Percentiles rank a stretch among this genome's conserved stretches.
Conservation (phyloP, 805 yeast species). For the Schwanniomyces occidentalis region DNA sequence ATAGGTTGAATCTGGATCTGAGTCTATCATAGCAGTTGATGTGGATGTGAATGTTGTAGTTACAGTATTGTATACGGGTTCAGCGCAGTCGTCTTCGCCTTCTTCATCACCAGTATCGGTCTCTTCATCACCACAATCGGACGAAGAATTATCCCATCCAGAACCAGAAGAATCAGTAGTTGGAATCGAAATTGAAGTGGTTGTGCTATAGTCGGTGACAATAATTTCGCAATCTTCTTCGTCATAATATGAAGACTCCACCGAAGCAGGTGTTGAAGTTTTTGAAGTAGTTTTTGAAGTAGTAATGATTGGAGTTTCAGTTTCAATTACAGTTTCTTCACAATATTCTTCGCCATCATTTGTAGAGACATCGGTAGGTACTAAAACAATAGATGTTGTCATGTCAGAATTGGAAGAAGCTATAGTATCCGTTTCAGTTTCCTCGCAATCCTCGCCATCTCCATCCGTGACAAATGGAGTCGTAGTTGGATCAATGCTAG, state of each 20-base stretch:
- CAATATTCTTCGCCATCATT: constrained; percentile 10
- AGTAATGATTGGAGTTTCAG: background rate
- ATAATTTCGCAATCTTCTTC: constrained; percentile 9
- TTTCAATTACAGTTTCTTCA: constrained; percentile 11
- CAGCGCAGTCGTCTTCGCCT: background rate
- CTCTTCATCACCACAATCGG: background rate
- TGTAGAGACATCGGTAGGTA: background rate
- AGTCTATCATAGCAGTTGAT: no score
- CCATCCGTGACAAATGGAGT: no score
- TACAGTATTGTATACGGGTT: background rate
- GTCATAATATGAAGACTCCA: constrained; percentile 3
- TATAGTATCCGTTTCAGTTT: constrained; percentile 1
- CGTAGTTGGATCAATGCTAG: no score
- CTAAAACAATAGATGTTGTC: constrained; percentile 6
- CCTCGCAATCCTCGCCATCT: no score
- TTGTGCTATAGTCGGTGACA: background rate
- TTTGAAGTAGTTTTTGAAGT: background rate
- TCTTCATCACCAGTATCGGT: constrained; percentile 2
- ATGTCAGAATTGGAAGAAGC: constrained; percentile 2
- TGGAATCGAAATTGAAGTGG: constrained; percentile 1
- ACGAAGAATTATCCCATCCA: background rate
- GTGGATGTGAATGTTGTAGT: no score
- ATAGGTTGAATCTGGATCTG: background rate
- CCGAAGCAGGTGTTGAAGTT: constrained; percentile 2
- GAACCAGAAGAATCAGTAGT: background rate